phyloP scores from a whole-genome alignment of 768 basidiomycete genomes.

The Pleurotus pulmonarius region DNA sequence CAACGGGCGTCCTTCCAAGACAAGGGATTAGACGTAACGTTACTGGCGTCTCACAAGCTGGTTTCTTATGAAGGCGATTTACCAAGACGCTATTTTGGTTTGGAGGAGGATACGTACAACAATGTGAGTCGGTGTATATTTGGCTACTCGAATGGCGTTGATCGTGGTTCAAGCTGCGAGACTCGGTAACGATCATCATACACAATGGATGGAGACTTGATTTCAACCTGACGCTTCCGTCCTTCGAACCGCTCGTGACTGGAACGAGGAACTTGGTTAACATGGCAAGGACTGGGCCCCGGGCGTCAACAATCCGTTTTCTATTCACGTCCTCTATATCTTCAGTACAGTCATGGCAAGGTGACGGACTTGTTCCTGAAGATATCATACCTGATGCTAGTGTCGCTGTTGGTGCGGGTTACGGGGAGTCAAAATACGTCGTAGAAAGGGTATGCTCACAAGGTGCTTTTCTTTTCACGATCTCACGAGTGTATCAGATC shows the following conservation, averaged over 20 bases:
- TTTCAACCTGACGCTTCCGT: constrained; percentile 19
- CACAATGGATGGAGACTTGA: constrained; percentile 20
- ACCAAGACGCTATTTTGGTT: not conserved
- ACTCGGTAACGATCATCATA: constrained; percentile 25
- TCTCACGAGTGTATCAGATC: constrained; percentile 12
- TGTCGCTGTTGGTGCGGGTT: constrained; percentile 17
- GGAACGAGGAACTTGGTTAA: constrained; percentile 22
- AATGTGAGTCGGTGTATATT: not conserved
- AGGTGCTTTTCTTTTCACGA: not conserved
- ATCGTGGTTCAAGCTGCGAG: constrained; percentile 21
- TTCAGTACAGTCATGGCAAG: constrained; percentile 15
- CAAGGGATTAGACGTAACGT: not conserved
- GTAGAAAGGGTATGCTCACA: not conserved
- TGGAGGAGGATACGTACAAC: not conserved
- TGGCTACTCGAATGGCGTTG: not conserved
- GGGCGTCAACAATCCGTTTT: constrained; percentile 17
- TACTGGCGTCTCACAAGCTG: not conserved
- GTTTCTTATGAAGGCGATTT: not conserved
- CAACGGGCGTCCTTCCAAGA: not conserved
- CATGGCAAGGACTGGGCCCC: constrained; percentile 13
- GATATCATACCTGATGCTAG: constrained; percentile 16
- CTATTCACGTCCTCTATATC: constrained; percentile 31
- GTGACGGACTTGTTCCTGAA: constrained; percentile 19
- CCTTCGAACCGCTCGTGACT: constrained; percentile 27
- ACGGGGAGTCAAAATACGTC: constrained; percentile 7